These are phyloP conservation scores for Selaginella tamariscina DNA, from an alignment of 75 land plant species.

Conservation along the genomic window DNA sequence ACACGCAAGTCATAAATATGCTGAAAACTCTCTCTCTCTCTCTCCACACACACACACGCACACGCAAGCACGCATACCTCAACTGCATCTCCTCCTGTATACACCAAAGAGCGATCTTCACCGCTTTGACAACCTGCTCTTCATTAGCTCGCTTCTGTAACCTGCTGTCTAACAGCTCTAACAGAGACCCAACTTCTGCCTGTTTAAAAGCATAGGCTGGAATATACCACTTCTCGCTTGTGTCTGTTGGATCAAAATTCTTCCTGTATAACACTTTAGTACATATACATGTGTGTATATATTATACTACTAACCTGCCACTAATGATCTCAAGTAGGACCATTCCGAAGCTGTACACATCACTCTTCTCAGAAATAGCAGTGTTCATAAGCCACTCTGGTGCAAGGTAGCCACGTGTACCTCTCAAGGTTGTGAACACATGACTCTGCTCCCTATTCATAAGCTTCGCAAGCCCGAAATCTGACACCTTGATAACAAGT, in stretches of 20 bases:
- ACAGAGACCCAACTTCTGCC: background rate
- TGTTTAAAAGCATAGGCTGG: conserved; percentile 16
- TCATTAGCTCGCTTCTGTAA: background rate
- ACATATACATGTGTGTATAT: no score
- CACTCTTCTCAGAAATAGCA: conserved; percentile 25
- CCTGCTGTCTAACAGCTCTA: background rate
- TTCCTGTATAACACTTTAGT: no score
- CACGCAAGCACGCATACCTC: no score
- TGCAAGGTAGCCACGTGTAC: conserved; percentile 35
- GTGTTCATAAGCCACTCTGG: conserved; percentile 31
- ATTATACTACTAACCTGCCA: no score
- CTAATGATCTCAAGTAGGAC: conserved; percentile 30
- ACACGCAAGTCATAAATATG: no score
- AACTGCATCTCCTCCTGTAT: background rate
- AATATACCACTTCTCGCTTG: conserved; percentile 13
- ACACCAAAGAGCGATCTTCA: background rate
- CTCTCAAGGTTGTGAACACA: conserved; percentile 25
- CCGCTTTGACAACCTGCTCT: background rate
- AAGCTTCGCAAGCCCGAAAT: conserved; percentile 36
- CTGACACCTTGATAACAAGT: conserved; percentile 38
- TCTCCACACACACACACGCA: no score
- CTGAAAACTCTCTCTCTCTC: no score
- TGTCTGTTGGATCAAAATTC: conserved; percentile 2
- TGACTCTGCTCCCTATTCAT: conserved; percentile 23
- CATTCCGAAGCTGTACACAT: conserved; percentile 37